Conservation (phyloP, 352 stramenopile genomes). For the Phytophthora idaei region DNA sequence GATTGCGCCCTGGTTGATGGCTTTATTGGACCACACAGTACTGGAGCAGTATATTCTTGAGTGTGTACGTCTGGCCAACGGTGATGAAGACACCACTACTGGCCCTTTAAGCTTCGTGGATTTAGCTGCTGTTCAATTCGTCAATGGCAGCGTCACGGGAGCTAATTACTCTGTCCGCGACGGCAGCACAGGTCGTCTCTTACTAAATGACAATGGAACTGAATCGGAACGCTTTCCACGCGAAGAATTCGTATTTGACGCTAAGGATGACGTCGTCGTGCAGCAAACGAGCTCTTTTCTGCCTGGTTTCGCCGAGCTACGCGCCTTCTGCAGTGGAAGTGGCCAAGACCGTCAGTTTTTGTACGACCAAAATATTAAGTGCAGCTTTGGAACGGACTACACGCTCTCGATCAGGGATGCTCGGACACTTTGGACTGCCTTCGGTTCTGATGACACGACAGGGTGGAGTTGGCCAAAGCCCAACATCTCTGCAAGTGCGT, state of each 20-base stretch:
- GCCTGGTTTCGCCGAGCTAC: conserved; percentile 49
- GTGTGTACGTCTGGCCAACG: conserved; percentile 20
- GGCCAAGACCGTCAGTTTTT: conserved; percentile 33
- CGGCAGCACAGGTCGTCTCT: conserved; percentile 3
- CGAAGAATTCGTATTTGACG: conserved; percentile 37
- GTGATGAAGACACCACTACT: conserved; percentile 1
- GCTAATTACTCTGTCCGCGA: conserved; percentile 33
- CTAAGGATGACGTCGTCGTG: neutral
- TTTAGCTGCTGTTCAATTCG: conserved; percentile 53
- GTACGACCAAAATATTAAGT: conserved; percentile 34
- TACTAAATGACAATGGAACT: conserved; percentile 38
- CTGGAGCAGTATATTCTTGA: conserved; percentile 45
- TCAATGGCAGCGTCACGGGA: conserved; percentile 42
- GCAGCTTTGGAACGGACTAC: conserved; percentile 36
- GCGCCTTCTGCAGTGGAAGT: conserved; percentile 49
- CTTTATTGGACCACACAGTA: conserved; percentile 44
- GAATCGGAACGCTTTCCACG: conserved; percentile 47
- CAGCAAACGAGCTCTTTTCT: conserved; percentile 22
- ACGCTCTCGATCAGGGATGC: conserved; percentile 25
- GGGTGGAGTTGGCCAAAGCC: conserved; percentile 33
- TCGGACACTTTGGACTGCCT: conserved; percentile 27
- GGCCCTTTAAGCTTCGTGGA: conserved; percentile 27
- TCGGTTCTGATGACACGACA: conserved; percentile 33
- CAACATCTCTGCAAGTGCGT: conserved; percentile 4
- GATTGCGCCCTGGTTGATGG: conserved; percentile 48